Evolutionary conservation across 1,139 yeast species (phyloP).

Genomic region (Wickerhamomyces sp.): DNA sequence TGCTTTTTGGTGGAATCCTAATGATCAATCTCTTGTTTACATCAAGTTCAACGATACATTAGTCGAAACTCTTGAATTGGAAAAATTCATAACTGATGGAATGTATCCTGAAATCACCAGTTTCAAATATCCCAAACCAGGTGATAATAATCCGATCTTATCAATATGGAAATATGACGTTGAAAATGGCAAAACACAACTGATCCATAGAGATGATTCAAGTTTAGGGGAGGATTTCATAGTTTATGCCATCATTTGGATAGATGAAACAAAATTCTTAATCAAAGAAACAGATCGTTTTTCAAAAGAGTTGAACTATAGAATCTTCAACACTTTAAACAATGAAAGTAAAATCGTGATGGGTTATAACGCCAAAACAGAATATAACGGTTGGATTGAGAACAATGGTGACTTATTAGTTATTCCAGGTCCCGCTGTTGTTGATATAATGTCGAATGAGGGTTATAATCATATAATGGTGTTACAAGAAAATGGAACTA

Average conservation of each 20-base stretch:
- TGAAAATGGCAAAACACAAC: conserved; percentile 24
- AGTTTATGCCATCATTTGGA: conserved; percentile 71
- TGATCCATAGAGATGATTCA: conserved; percentile 19
- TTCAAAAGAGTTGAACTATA: conserved; percentile 53
- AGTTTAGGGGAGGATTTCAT: conserved; percentile 38
- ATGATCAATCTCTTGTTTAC: conserved; percentile 59
- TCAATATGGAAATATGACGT: conserved; percentile 43
- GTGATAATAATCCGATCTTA: conserved; percentile 63
- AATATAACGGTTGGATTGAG: conserved; percentile 52
- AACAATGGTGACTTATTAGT: conserved; percentile 24
- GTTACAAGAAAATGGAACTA: conserved; percentile 61
- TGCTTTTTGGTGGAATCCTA: conserved; percentile 87
- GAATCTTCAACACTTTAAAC: conserved; percentile 33
- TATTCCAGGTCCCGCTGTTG: conserved; percentile 49
- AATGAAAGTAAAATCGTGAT: conserved; percentile 28
- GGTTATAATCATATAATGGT: conserved; percentile 64
- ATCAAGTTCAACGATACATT: conserved; percentile 64
- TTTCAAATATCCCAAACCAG: conserved; percentile 89
- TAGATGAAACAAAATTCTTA: conserved; percentile 48
- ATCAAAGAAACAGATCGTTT: conserved; percentile 68
- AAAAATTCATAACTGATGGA: conserved; percentile 51
- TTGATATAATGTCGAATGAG: conserved; percentile 66
- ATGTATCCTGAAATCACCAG: conserved; percentile 51
- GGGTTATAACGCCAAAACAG: conserved; percentile 34
- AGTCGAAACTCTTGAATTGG: conserved; percentile 62